These are phyloP conservation scores for Myxozyma mucilagina DNA, from an alignment of 805 yeast species.

Conservation along the genomic window DNA sequence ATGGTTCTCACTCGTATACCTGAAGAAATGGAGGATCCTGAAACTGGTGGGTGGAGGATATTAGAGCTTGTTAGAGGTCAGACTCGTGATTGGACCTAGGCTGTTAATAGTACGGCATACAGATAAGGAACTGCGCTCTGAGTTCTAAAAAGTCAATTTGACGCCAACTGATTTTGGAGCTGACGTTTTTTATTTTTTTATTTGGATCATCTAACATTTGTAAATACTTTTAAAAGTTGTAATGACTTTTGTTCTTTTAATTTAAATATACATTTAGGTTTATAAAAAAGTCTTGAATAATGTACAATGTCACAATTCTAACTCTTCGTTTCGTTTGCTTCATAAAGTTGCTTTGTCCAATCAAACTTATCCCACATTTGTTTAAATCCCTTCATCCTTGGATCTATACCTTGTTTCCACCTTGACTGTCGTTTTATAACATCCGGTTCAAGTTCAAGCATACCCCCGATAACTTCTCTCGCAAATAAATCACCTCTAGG, in stretches of 20 bases:
- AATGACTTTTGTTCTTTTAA: not conserved
- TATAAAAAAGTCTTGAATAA: not conserved
- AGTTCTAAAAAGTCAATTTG: too few species aligned
- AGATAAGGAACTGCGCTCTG: too few species aligned
- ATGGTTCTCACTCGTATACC: slow-evolving; percentile 92
- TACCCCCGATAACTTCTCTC: slow-evolving; percentile 50
- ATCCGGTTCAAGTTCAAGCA: slow-evolving; percentile 45
- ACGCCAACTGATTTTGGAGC: too few species aligned
- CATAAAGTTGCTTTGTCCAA: slow-evolving; percentile 37
- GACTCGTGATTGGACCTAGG: slow-evolving; percentile 71
- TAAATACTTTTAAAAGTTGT: too few species aligned
- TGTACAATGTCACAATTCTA: not conserved
- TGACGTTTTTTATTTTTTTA: too few species aligned
- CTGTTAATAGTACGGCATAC: not conserved
- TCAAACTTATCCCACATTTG: slow-evolving; percentile 43
- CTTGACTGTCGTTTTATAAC: slow-evolving; percentile 41
- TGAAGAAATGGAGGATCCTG: slow-evolving; percentile 84
- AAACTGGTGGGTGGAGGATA: slow-evolving; percentile 97
- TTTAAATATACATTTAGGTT: not conserved
- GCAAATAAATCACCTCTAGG: slow-evolving; percentile 51
- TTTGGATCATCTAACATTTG: too few species aligned
- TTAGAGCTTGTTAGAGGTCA: slow-evolving; percentile 93
- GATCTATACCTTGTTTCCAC: slow-evolving; percentile 36
- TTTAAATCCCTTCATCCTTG: slow-evolving; percentile 41
- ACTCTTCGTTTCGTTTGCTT: not conserved